phyloP scores from a whole-genome alignment of 2,329 filamentous ascomycete genomes.

The Aphanoascus verrucosus region DNA sequence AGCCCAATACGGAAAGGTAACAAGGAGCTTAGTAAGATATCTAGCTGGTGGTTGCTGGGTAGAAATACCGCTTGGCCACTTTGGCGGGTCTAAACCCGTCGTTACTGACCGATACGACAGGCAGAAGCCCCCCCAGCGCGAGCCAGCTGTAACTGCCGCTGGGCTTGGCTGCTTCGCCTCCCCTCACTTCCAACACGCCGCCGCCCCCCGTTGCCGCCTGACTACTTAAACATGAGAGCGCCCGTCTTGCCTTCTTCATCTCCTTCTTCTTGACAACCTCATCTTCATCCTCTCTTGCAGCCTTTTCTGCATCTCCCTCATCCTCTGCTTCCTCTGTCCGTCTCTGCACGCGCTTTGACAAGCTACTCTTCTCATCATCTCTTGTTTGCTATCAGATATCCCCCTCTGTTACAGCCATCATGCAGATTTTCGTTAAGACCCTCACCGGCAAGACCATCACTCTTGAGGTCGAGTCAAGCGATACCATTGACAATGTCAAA shows the following conservation, averaged over 20 bases:
- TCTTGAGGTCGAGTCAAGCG: constrained; percentile 41
- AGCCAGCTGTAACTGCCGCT: not conserved
- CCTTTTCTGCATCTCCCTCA: constrained; percentile 13
- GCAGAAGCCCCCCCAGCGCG: not conserved
- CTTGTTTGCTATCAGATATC: constrained; percentile 6
- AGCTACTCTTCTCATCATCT: constrained; percentile 2
- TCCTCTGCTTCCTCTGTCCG: constrained; percentile 14
- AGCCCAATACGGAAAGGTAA: not conserved
- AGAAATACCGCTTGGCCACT: not conserved
- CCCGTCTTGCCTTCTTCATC: constrained; percentile 19
- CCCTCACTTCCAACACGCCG: constrained; percentile 13
- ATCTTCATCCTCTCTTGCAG: constrained; percentile 15
- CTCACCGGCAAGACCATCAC: constrained; percentile 52
- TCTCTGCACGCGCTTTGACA: not conserved
- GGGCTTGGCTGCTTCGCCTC: constrained; percentile 7
- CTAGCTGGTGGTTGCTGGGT: not conserved
- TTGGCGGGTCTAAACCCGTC: not conserved
- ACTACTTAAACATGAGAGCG: constrained; percentile 25
- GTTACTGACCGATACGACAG: not conserved
- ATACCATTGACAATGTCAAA: constrained; percentile 47
- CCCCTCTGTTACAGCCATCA: constrained; percentile 38
- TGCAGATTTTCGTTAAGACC: constrained; percentile 99
- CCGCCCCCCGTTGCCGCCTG: constrained; percentile 16
- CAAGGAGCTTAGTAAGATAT: too few relatives aligned
- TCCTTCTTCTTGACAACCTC: constrained; percentile 20